These are phyloP conservation scores for Gossypium thurberi DNA, from an alignment of 345 rosid species.

Conservation along the genomic window DNA sequence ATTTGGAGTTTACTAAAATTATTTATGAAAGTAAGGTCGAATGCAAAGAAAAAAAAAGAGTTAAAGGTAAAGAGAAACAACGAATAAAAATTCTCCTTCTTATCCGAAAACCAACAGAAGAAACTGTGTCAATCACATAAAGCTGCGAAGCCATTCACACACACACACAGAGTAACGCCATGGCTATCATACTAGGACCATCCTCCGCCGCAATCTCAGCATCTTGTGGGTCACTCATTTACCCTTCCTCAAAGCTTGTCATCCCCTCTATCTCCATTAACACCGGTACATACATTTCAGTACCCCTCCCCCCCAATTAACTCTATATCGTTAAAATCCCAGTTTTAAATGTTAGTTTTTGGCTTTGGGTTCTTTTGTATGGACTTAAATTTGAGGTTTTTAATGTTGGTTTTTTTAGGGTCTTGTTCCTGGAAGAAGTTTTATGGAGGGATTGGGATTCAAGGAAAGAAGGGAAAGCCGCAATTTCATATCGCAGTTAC, in stretches of 20 bases:
- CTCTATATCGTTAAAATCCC: background rate
- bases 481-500: conserved; percentile 48
- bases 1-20: too few species aligned
- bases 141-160: background rate
- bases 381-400: background rate
- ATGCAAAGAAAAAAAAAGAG: background rate
- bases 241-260: conserved; percentile 37
- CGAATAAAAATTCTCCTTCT: conserved; percentile 38
- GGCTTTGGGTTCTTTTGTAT: conserved; percentile 11
- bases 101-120: conserved; percentile 40
- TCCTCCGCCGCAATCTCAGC: conserved; percentile 46
- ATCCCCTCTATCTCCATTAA: conserved; percentile 30
- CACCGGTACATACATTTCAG: conserved; percentile 31
- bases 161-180: conserved; percentile 4
- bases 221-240: conserved; percentile 37
- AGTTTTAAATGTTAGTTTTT: background rate
- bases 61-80: background rate
- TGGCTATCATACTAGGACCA: conserved; percentile 69
- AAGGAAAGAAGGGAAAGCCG: conserved; percentile 45
- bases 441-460: conserved; percentile 40
- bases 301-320: background rate
- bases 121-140: conserved; percentile 10
- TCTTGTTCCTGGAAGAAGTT: conserved; percentile 33
- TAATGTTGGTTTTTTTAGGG: conserved; percentile 32
- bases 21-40: too few species aligned